Base-by-base conservation (phyloP, 2,329 filamentous ascomycete species). In the Verticillium alfalfae region DNA sequence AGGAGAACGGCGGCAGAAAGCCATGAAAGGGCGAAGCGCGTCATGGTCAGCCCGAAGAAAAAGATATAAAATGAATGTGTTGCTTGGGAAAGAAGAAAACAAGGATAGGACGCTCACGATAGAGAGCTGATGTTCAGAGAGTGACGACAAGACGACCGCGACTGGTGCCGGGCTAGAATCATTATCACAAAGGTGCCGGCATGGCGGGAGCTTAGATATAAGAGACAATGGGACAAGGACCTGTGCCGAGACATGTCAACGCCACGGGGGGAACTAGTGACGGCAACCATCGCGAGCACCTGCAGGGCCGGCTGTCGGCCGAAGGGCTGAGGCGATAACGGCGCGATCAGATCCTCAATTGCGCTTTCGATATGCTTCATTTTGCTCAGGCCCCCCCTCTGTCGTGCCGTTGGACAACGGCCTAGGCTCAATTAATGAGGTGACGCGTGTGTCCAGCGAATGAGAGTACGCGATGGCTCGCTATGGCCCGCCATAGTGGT, bases 1-100 rank as follows among this genome's bases (percentile, higher is more conserved):
- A 65, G 45, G 9, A 64, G 59, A 15, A 64, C 22, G 52, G 62
- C 62, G 7, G 55, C 54, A 3, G 64, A 38, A 22, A 34, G 49
- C 36, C 56, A 57, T 8, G 60, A 60, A 31, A 65, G 31, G 39
- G 34, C 59, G 15, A 54, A 57, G 12, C 62, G 62, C 31, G 56
- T 41, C 64, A 65, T 65, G n/a, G n/a, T 31, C 26, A 31, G 26
- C 26, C 26, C 52, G 12, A 59, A 37, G 41, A 26, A 38, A 26
- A 37, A 39, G 34, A 55, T 13, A 31, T 4, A 63, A 60, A 36
- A 22, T 49, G 26, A 59, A 8, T 31, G 57, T 61, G 18, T 57
- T 16, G 34, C 26, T 34, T 49, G 57, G 18, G 16, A n/a, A 31
- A 18, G 57, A 31, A 49, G 26, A 45, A 26, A 31, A 34, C 3